Evolutionary conservation across 2,329 filamentous ascomycete species (phyloP).

Genomic region (Furcasterigmium sp.): DNA sequence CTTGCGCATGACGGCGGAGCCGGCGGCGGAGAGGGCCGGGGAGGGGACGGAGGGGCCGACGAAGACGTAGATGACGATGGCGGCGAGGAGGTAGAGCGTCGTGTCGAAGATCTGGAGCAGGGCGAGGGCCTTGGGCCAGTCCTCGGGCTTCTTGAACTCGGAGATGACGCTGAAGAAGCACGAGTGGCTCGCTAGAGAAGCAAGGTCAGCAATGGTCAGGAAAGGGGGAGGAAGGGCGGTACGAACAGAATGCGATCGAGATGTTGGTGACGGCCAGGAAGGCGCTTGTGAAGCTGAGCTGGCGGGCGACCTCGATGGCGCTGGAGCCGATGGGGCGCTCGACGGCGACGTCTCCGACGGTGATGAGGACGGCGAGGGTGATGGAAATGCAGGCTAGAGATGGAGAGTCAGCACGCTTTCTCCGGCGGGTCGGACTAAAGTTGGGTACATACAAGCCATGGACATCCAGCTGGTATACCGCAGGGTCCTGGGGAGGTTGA

Average conservation of each 20-base stretch:
- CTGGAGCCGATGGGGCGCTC: conserved; percentile 28
- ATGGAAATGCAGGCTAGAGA: conserved; percentile 53
- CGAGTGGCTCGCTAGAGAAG: conserved; percentile 50
- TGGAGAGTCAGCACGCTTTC: not conserved
- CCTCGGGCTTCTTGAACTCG: conserved; percentile 56
- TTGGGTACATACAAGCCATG: conserved; percentile 36
- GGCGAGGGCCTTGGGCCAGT: conserved; percentile 47
- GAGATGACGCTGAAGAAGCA: conserved; percentile 63
- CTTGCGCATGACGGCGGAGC: conserved; percentile 47
- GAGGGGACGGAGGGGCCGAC: conserved; percentile 56
- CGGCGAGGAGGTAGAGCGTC: conserved; percentile 57
- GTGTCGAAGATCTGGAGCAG: conserved; percentile 53
- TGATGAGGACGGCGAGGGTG: conserved; percentile 55
- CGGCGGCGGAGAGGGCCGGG: conserved; percentile 61
- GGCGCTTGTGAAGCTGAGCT: conserved; percentile 43
- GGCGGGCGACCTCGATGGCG: conserved; percentile 22
- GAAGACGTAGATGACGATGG: conserved; percentile 63
- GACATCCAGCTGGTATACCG: conserved; percentile 59
- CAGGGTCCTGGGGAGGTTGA: conserved; percentile 57
- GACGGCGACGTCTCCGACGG: conserved; percentile 57
- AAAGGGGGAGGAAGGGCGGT: no score
- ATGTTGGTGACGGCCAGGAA: conserved; percentile 60
- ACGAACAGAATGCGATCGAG: conserved; percentile 54
- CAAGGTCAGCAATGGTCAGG: not conserved
- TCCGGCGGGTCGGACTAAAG: not conserved